Base-by-base conservation (phyloP, 345 rosid genomes). In the Cochlearia excelsa region DNA sequence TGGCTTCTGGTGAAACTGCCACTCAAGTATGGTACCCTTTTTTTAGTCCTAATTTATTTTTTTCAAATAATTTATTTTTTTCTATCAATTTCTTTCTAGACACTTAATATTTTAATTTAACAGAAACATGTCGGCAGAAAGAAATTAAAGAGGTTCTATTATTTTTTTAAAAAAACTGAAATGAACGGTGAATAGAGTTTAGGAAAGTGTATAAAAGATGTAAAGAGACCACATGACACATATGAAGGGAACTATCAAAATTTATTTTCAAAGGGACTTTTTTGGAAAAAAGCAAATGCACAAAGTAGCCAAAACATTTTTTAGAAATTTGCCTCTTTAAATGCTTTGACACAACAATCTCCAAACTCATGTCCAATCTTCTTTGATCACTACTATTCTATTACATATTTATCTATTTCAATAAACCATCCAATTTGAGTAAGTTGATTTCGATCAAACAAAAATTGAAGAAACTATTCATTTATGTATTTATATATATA, bases 271-370 rank as follows among this genome's bases (percentile, higher is more conserved):
- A 52, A 59, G 29, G 46, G 23, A 51, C 44, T 40, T 35, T 57
- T 27, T 9, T 43, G 26, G 30, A 8, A 66, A 66, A 44, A 46
- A 31, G 65, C 11, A 50, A 51, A 43, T 30, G 65, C 39, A 35
- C 48, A 16, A 46, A 58, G 30, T 34, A 29, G 37, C 64, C 52
- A 42, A 66, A 51, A 57, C 65, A 33, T 33, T 42, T 30, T 54
- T 42, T 51, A 44, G 46, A 50, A 51, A 28, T 42, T 58, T 51
- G 46, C 46, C 39, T 58, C 41, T 7, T 52, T 29, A 43, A 43
- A 67, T 67, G 47, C 65, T 67, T 67, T 67, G 59, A 58, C 53
- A 46, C 16, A 58, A 67, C 59, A 67, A 46, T 58, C 59, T 58
- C 59, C 59, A 44, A 16, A 16, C 23, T 16, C 23, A 16, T 16